Evolutionary conservation across 257 asterid species (phyloP).

Genomic region (Rhazya stricta): DNA sequence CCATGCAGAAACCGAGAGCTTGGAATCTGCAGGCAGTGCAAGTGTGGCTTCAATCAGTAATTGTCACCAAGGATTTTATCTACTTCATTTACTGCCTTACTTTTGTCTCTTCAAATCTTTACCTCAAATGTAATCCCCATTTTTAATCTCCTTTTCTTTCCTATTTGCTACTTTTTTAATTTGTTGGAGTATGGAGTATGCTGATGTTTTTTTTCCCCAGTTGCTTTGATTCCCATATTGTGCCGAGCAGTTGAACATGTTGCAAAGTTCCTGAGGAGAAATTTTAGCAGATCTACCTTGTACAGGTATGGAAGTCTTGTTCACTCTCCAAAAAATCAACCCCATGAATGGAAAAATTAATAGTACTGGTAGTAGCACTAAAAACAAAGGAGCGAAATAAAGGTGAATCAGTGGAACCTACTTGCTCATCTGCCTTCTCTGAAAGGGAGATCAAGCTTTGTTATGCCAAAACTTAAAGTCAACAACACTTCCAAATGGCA

Average conservation of each 20-base stretch:
- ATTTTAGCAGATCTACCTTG: constrained; percentile 75
- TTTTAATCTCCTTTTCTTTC: constrained; percentile 5
- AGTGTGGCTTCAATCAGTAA: constrained; percentile 77
- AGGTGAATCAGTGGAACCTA: neutral
- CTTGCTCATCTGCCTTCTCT: neutral
- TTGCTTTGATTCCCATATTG: constrained; percentile 76
- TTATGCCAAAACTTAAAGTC: no score
- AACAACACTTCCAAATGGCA: no score
- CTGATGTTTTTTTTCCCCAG: constrained; percentile 33
- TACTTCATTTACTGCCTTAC: constrained; percentile 74
- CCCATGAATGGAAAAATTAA: neutral
- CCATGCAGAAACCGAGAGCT: constrained; percentile 84
- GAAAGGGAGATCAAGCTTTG: no score
- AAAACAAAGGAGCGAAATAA: neutral
- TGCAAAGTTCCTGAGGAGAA: constrained; percentile 80
- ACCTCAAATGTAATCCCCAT: constrained; percentile 70
- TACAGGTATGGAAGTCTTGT: constrained; percentile 47
- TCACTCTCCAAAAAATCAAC: no score
- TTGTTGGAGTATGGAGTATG: neutral
- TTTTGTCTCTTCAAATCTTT: constrained; percentile 67
- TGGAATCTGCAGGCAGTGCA: constrained; percentile 91
- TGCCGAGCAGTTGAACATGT: constrained; percentile 75
- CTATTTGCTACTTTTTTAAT: neutral
- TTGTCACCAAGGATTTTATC: constrained; percentile 78
- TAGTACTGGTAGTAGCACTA: neutral